These are phyloP conservation scores for Globisporangium ultimum DNA, from an alignment of 352 stramenopile genomes.

Conservation along the genomic window DNA sequence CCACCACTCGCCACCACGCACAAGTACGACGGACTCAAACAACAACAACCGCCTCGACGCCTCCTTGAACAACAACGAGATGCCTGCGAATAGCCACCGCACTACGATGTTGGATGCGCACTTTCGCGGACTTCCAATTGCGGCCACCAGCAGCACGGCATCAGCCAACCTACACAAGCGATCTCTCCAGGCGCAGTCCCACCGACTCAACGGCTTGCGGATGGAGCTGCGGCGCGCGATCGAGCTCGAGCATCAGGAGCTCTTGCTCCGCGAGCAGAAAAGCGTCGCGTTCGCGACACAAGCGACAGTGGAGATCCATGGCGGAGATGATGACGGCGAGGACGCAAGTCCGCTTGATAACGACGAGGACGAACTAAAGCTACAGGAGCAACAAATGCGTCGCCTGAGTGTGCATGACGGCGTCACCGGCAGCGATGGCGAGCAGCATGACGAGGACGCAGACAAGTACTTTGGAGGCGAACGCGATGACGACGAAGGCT, in stretches of 20 bases:
- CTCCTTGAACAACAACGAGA: neutral
- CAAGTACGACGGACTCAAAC: neutral
- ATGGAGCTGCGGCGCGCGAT: constrained; percentile 4
- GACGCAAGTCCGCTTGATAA: no score
- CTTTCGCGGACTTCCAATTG: neutral
- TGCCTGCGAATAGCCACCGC: neutral
- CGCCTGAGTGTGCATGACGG: neutral
- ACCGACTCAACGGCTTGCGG: neutral
- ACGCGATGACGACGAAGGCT: neutral
- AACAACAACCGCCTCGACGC: no score
- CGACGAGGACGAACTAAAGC: neutral
- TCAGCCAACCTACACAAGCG: no score
- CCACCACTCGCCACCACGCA: no score
- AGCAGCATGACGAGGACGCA: neutral
- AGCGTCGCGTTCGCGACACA: neutral
- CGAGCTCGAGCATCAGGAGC: constrained; percentile 4
- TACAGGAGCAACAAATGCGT: constrained; percentile 4
- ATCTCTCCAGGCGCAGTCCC: no score
- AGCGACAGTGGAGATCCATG: constrained; percentile 1
- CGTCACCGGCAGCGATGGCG: no score
- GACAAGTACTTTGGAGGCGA: neutral
- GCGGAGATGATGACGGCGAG: neutral
- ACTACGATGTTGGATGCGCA: neutral
- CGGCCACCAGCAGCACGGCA: neutral
- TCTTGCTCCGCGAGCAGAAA: neutral